Evolutionary conservation across 441 rosid genomes (phyloP).

Genomic region (Euphorbia celastroides): DNA sequence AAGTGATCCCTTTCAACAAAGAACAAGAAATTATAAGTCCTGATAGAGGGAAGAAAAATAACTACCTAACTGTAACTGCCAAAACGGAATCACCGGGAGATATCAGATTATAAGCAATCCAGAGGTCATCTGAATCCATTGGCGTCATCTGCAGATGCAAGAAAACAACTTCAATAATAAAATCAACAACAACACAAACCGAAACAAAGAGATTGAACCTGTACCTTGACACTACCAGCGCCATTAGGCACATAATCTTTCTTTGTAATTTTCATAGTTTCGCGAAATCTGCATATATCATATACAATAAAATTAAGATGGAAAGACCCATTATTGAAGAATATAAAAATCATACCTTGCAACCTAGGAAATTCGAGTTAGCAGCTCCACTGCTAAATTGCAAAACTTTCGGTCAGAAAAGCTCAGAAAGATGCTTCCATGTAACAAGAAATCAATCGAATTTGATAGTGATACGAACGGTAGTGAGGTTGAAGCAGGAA

Average conservation of each 20-base stretch:
- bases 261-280: slow-evolving; percentile 53
- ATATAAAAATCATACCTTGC: not conserved
- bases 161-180: not conserved
- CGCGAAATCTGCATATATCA: not conserved
- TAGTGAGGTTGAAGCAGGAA: too few relatives aligned
- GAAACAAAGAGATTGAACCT: not conserved
- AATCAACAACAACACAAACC: not conserved
- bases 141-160: slow-evolving; percentile 55
- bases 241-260: slow-evolving; percentile 53
- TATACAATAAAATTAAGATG: not conserved
- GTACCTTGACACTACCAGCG: slow-evolving; percentile 88
- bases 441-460: not conserved
- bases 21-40: not conserved
- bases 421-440: not conserved
- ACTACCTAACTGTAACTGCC: slow-evolving; percentile 84
- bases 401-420: not conserved
- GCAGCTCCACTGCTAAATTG: not conserved
- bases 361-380: not conserved
- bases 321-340: not conserved
- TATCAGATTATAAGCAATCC: slow-evolving; percentile 84
- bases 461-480: too few relatives aligned
- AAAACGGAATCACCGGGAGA: slow-evolving; percentile 67
- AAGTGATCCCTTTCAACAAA: not conserved
- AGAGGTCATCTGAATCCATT: slow-evolving; percentile 80
- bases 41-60: too few relatives aligned